phyloP scores from a whole-genome alignment of 306 rosid species.

The Vigna trinervia region DNA sequence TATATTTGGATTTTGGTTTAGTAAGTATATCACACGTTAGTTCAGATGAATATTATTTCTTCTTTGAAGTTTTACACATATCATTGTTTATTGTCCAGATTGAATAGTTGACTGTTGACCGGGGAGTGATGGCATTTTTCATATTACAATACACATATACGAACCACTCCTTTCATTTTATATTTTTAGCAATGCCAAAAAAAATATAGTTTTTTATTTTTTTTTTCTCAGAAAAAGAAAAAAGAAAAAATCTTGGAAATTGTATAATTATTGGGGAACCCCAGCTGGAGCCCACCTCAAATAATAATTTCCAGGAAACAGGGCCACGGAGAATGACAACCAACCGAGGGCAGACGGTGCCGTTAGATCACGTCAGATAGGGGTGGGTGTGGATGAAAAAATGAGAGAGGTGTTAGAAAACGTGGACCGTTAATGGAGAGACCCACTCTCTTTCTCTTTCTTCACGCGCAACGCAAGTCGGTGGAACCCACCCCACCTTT shows the following conservation, averaged over 20 bases:
- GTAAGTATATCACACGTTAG: too few species aligned
- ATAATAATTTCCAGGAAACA: conserved; percentile 38
- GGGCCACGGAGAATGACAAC: conserved; percentile 35
- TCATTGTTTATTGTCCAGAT: too few species aligned
- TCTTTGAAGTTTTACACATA: too few species aligned
- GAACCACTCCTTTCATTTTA: not conserved
- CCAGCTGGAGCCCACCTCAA: conserved; percentile 37
- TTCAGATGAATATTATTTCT: too few species aligned
- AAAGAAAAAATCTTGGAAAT: not conserved
- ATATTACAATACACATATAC: too few species aligned
- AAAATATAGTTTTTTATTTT: not conserved
- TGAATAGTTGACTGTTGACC: too few species aligned
- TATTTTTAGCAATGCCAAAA: too few species aligned
- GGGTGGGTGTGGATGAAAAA: too few species aligned
- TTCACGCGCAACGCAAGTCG: conserved; percentile 58
- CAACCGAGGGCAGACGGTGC: conserved; percentile 22
- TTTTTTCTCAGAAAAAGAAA: not conserved
- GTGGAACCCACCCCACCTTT: conserved; percentile 42
- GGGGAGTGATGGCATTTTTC: too few species aligned
- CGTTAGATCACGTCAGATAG: conserved; percentile 36
- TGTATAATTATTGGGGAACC: not conserved
- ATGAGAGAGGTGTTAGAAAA: not conserved
- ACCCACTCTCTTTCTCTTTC: conserved; percentile 29
- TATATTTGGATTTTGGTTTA: too few species aligned
- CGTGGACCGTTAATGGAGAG: conserved; percentile 35